Conservation (phyloP, 331 rosid species). For the Malus hybrid region DNA sequence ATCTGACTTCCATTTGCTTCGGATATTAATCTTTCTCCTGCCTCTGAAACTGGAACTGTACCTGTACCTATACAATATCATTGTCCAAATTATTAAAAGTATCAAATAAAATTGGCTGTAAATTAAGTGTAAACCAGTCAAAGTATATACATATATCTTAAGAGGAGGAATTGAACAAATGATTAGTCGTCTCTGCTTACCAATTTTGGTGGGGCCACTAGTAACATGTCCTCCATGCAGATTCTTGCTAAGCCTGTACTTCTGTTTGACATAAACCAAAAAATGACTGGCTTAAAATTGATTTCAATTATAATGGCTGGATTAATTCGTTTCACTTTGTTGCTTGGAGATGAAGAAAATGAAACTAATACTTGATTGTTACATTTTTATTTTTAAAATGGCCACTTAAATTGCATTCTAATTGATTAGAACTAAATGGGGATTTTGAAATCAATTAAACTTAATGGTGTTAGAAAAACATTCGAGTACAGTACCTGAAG, state of each 20-base stretch:
- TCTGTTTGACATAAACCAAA: slow-evolving; percentile 38
- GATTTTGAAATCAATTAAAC: neutral
- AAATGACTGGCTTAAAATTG: neutral
- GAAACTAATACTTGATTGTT: neutral
- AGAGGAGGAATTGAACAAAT: neutral
- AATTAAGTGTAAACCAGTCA: neutral
- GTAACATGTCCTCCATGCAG: slow-evolving; percentile 76
- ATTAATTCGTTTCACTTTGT: neutral
- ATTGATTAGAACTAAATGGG: neutral
- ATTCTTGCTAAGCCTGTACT: slow-evolving; percentile 93
- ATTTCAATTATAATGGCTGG: neutral
- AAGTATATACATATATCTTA: neutral
- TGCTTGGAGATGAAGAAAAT: slow-evolving; percentile 2
- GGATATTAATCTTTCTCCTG: slow-evolving; percentile 44
- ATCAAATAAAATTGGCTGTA: neutral
- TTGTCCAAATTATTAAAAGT: neutral
- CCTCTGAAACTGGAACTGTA: slow-evolving; percentile 10
- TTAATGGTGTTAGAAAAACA: neutral
- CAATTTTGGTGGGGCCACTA: slow-evolving; percentile 46
- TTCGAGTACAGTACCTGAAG: slow-evolving; percentile 60
- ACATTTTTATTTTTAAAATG: neutral
- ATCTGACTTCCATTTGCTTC: slow-evolving; percentile 61
- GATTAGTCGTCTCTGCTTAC: slow-evolving; percentile 29
- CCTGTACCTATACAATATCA: slow-evolving; percentile 21
- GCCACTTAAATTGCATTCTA: neutral